Evolutionary conservation across 768 basidiomycete genomes (phyloP).

Genomic region (Panaeolus papilionaceus): DNA sequence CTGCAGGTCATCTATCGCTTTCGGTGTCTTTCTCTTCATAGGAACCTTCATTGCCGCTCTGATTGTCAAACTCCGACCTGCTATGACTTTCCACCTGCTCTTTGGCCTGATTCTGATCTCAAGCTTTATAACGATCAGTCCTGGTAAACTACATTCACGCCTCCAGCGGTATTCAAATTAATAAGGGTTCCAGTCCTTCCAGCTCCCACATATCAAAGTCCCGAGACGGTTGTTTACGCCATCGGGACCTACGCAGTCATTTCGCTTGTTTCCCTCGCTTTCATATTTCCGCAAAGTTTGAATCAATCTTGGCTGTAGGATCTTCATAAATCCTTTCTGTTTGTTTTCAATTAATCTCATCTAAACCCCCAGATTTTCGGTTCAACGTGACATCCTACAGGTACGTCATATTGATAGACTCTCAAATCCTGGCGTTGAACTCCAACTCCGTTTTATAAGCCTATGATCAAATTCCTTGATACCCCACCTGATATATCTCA

Average conservation of each 20-base stretch:
- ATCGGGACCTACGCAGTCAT: constrained; percentile 41
- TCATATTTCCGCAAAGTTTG: constrained; percentile 45
- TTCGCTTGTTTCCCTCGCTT: constrained; percentile 36
- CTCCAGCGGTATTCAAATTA: neutral
- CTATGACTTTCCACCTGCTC: constrained; percentile 13
- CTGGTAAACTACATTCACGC: constrained; percentile 7
- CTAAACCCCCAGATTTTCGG: neutral
- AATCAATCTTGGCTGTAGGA: constrained; percentile 44
- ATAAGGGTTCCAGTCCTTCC: constrained; percentile 11
- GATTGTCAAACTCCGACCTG: constrained; percentile 13
- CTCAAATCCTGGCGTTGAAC: neutral
- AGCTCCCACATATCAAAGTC: constrained; percentile 8
- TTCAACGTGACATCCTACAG: constrained; percentile 16
- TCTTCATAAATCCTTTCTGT: neutral
- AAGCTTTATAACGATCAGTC: constrained; percentile 7
- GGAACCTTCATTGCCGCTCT: constrained; percentile 43
- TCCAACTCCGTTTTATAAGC: neutral
- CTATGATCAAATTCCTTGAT: constrained; percentile 12
- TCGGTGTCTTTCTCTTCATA: constrained; percentile 45
- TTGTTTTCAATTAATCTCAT: neutral
- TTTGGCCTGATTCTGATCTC: constrained; percentile 15
- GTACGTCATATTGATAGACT: constrained; percentile 6
- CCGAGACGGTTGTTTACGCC: constrained; percentile 31
- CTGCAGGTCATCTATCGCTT: constrained; percentile 38
- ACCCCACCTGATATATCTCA: constrained; percentile 12